Evolutionary conservation across 805 yeast genomes (phyloP).

Genomic region (Kodamaea hsintzibuensis): DNA sequence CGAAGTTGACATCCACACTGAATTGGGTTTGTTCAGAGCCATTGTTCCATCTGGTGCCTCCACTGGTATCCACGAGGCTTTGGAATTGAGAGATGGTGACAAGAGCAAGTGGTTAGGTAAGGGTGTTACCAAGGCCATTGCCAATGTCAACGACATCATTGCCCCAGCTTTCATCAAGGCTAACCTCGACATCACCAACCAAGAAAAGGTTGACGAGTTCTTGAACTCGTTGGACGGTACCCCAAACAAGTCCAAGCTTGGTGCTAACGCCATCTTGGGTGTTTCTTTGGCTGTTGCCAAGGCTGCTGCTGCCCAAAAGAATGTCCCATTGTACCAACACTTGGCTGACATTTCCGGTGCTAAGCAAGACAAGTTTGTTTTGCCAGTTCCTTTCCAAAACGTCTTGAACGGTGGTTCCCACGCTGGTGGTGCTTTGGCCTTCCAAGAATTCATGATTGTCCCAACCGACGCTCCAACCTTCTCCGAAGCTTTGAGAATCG

Average conservation of each 20-base stretch:
- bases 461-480: constrained; percentile 89
- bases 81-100: constrained; percentile 98
- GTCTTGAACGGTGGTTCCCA: constrained; percentile 99
- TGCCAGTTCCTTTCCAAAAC: constrained; percentile 99
- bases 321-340: constrained; percentile 91
- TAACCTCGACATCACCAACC: constrained; percentile 81
- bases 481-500: constrained; percentile 95
- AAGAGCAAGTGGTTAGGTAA: constrained; percentile 97
- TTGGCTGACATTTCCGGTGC: constrained; percentile 75
- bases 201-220: constrained; percentile 84
- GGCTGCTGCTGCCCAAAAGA: constrained; percentile 97
- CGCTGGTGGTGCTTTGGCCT: constrained; percentile 99
- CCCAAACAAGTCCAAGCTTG: constrained; percentile 93
- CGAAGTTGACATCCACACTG: constrained; percentile 95
- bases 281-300: constrained; percentile 96
- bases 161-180: constrained; percentile 91
- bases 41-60: constrained; percentile 99
- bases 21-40: constrained; percentile 90
- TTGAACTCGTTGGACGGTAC: constrained; percentile 90
- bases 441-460: constrained; percentile 99
- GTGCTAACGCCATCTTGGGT: constrained; percentile 98
- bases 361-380: constrained; percentile 79
- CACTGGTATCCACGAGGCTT: constrained; percentile 98
- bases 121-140: constrained; percentile 97
- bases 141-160: constrained; percentile 90